Base-by-base conservation (phyloP, 2,329 filamentous ascomycete species). In the Beauveria australis region DNA sequence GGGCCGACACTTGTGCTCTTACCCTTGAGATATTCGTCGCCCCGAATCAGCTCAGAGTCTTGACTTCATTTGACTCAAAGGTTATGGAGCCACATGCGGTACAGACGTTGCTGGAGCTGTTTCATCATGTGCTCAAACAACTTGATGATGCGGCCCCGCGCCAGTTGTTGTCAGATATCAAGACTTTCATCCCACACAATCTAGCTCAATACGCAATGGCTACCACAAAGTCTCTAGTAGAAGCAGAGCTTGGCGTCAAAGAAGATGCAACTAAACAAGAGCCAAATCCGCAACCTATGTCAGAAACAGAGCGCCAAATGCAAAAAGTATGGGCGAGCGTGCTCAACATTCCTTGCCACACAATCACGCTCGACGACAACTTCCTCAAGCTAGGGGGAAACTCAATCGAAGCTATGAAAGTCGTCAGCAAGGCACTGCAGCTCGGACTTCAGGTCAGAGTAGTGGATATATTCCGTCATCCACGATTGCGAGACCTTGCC, bases 361-460 rank as follows among this genome's bases (percentile, higher is more conserved):
- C 33, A 4, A 73, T 78, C 22, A 70, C 72, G 4, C 60, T 69
- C 1, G 71, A 76, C 5, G 72, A 77, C 63, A 76, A 74, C 64
- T 79, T 80, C 65, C 78, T 79, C 69, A 70, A 69, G 0, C 69
- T 78, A 0, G 77, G 78, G 8, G 78, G 78, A 16, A 75, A 79
- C 62, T 79, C 77, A 0, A 70, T 79, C 1, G 61, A 70, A 3
- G 76, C 77, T 1, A 81, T 80, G 75, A 75, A 73, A 53, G 24
- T 56, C 5, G 63, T 59, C 1, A 44, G 53, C 4, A 44, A 70
- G 26, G 71, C 74, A 3, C 67, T 75, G 46, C 67, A 9, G 9
- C 67, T 72, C n/a, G 73, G 71, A 1, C 62, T 77, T n/a, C 56
- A 66, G 1, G 53, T 79, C 28, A 74, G 68, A 7, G 77, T 79